These are phyloP conservation scores for Starmera quercuum DNA, from an alignment of 805 yeast genomes.

Conservation along the genomic window DNA sequence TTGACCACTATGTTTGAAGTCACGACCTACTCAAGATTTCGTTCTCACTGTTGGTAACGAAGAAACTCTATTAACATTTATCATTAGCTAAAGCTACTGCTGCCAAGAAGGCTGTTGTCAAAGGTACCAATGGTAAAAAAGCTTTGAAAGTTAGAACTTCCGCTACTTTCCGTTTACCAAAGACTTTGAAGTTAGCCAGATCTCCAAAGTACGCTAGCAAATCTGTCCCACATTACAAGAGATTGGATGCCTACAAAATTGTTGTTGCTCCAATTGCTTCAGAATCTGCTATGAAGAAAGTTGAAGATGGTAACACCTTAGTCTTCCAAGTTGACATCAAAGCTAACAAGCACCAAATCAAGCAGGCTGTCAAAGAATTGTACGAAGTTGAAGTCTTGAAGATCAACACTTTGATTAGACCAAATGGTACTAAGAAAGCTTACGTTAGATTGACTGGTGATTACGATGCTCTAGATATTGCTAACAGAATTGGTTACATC, in stretches of 20 bases:
- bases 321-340: conserved; percentile 97
- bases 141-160: conserved; percentile 88
- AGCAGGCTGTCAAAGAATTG: conserved; percentile 95
- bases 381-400: conserved; percentile 91
- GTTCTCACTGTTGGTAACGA: too few species aligned
- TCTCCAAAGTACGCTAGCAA: conserved; percentile 92
- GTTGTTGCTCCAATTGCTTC: conserved; percentile 93
- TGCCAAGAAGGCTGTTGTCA: conserved; percentile 98
- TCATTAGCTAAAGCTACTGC: conserved; percentile 84
- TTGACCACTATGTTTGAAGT: too few species aligned
- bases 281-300: conserved; percentile 99
- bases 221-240: conserved; percentile 95
- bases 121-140: conserved; percentile 92
- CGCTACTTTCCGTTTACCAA: conserved; percentile 95
- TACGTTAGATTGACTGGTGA: conserved; percentile 98
- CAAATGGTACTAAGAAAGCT: conserved; percentile 99
- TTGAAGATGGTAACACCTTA: conserved; percentile 98
- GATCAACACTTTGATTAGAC: conserved; percentile 96
- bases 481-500: conserved; percentile 99
- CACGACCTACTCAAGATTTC: too few species aligned
- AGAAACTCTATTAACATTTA: too few species aligned
- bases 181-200: conserved; percentile 91
- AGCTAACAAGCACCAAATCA: conserved; percentile 98
- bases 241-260: conserved; percentile 93
- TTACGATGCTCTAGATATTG: conserved; percentile 98